Conservation (phyloP, 139 green algal genomes). For the Micractinium conductrix region DNA sequence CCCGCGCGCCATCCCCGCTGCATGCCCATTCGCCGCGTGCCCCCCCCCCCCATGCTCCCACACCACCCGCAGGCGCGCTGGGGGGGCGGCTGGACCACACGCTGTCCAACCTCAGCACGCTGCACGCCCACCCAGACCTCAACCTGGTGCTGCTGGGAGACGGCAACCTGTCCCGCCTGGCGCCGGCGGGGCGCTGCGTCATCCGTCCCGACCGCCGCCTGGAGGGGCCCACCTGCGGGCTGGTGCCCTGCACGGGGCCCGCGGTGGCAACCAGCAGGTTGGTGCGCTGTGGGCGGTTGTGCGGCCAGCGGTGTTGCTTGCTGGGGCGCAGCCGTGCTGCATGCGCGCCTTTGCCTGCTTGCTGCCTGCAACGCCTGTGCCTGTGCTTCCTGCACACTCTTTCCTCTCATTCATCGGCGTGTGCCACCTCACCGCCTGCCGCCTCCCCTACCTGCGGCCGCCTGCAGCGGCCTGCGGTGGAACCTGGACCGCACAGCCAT, state of each 20-base stretch:
- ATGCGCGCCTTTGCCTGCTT: neutral
- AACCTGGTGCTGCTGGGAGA: conserved; percentile 84
- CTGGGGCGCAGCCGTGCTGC: neutral
- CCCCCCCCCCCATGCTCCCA: no score
- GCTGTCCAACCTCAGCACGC: conserved; percentile 81
- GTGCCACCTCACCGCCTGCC: neutral
- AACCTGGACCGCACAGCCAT: conserved; percentile 74
- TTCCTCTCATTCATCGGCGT: neutral
- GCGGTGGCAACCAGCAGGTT: conserved; percentile 57
- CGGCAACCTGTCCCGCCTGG: conserved; percentile 83
- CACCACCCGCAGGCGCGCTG: conserved; percentile 71
- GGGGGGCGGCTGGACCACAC: conserved; percentile 95
- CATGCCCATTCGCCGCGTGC: no score
- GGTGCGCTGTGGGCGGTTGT: neutral
- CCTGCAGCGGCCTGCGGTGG: conserved; percentile 79
- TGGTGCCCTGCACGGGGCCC: conserved; percentile 78
- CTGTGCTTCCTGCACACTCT: neutral
- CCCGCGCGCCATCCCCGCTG: no score
- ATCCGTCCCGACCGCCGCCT: conserved; percentile 58
- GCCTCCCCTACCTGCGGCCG: no score
- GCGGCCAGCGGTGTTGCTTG: neutral
- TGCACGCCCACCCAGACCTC: conserved; percentile 77
- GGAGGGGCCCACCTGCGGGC: conserved; percentile 89
- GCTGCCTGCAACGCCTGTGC: neutral
- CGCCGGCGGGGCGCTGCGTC: conserved; percentile 61